Evolutionary conservation across 768 basidiomycete species (phyloP), one percentile per base, ranked within the genome.

Genomic region (Nevesoporus exiguus): DNA sequence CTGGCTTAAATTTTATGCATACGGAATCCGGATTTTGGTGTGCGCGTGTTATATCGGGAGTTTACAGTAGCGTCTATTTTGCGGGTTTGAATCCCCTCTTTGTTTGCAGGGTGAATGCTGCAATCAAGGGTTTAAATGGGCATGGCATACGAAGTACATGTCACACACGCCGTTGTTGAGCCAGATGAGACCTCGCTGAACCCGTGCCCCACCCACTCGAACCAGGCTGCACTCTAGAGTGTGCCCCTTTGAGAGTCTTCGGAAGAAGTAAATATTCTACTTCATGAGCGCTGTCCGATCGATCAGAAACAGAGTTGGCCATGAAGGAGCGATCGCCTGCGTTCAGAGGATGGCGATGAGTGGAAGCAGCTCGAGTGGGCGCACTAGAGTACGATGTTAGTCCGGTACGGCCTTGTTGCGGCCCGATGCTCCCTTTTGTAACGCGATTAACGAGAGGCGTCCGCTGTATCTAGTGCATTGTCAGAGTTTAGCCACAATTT

Each of bases 221-320:
- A 42, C 58, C 59, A 30, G 51, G 63, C 17, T 62, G 60, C 52
- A 52, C 54, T 51, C 54, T 59, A 51, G 57, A 47, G 33, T 51
- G 54, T 27, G 55, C 58, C 47, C 60, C 49, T 57, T 70, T 61
- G 44, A 55, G 31, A 39, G 49, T 27, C 56, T 61, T 61, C 52
- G 67, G 63, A 42, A 77, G 69, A 34, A 89, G 74, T 55, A 88
- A 65, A 56, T 80, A 79, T 63, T 90, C 88, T n/a, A 89, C 85
- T 62, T 90, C 88, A 47, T 83, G 80, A 1, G 80, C 77, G 65
- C 86, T 88, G 50, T 82, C 82, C 30, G 87, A 85, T 30, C 75
- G 76, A 63, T 85, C 83, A 42, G 83, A 84, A 39, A 74, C 56
- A 56, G 76, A 73, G 25, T 73, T 71, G 29, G 79, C 72, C 53